These are phyloP conservation scores for Cystobasidium slooffiae DNA, from an alignment of 1,284 basidiomycete genomes.

Conservation along the genomic window DNA sequence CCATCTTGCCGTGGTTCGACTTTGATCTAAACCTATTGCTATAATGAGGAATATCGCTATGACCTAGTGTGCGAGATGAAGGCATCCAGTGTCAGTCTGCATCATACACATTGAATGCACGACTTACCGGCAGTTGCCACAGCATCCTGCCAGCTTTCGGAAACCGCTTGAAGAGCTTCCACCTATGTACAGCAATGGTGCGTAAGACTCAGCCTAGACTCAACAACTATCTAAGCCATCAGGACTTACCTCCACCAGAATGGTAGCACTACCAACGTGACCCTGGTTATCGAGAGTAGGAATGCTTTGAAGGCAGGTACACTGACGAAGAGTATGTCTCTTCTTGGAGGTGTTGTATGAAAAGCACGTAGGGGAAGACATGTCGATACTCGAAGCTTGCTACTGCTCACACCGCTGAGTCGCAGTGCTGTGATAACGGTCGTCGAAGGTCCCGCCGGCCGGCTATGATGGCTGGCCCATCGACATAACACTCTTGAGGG, in stretches of 20 bases:
- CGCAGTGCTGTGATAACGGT: neutral
- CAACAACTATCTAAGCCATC: slow-evolving; percentile 56
- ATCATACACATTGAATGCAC: neutral
- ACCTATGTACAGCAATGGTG: slow-evolving; percentile 12
- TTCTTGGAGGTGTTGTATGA: slow-evolving; percentile 48
- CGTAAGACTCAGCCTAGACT: slow-evolving; percentile 36
- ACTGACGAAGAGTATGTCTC: slow-evolving; percentile 61
- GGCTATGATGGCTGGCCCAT: slow-evolving; percentile 1
- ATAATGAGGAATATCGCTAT: slow-evolving; percentile 61
- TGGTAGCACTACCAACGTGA: slow-evolving; percentile 60
- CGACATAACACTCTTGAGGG: neutral
- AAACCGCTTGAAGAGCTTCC: slow-evolving; percentile 47
- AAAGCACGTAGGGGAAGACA: neutral
- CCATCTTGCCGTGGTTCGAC: slow-evolving; percentile 60
- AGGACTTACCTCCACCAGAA: slow-evolving; percentile 53
- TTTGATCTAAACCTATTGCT: slow-evolving; percentile 61
- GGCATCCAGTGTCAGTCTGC: neutral
- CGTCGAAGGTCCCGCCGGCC: neutral
- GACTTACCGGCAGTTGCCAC: slow-evolving; percentile 44
- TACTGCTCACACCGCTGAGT: neutral
- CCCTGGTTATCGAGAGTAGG: slow-evolving; percentile 58
- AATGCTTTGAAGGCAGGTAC: slow-evolving; percentile 55
- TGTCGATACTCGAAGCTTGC: neutral
- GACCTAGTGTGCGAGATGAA: slow-evolving; percentile 53
- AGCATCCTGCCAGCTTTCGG: slow-evolving; percentile 45